Evolutionary conservation across 768 basidiomycete species (phyloP), one percentile per base, ranked within the genome.

Genomic region (Russula earlei): DNA sequence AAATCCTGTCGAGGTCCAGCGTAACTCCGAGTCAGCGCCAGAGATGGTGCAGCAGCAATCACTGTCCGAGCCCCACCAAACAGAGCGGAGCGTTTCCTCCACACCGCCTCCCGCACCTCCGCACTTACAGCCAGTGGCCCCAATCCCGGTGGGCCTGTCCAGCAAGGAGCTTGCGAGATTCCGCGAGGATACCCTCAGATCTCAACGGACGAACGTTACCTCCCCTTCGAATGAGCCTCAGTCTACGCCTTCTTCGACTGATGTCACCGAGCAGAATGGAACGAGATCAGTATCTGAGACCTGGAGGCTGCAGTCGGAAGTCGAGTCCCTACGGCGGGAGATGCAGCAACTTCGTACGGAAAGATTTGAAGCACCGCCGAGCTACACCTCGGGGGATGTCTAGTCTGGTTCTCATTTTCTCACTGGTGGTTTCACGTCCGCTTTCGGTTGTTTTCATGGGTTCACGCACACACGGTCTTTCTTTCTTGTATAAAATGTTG

Each of bases 271-370:
- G 9, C 25, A 11, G 14, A 15, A 34, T 17, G 47, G 2, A 24
- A 15, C 2, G 3, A 22, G 29, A 12, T 34, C 58, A 24, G 12
- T 14, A 17, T 17, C 37, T 3, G 42, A 49, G 0, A 25, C 58
- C 15, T 47, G 19, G 24, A 34, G 54, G 46, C 40, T 56, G 19
- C 43, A 49, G n/a, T 49, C 43, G 25, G 69, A 69, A 56, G 67
- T 69, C 11, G 66, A 66, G 55, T 62, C 65, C 37, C 48, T 67
- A 48, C 63, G 64, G 22, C 58, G 62, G 14, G 64, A 61, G 12
- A 65, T 67, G 65, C 55, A 66, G 52, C 52, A 59, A 50, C 46
- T 68, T 19, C 64, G 61, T n/a, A 47, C 42, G 12, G 66, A 67
- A 25, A 27, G 65, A 37, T 8, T 47, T 20, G 45, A 33, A 7